A percentile compares a stretch with the other conserved stretches of the same genome.
These are phyloP conservation scores for Aspergillus caelatus DNA, from an alignment of 2,329 filamentous ascomycete species.

Conservation along the genomic window DNA sequence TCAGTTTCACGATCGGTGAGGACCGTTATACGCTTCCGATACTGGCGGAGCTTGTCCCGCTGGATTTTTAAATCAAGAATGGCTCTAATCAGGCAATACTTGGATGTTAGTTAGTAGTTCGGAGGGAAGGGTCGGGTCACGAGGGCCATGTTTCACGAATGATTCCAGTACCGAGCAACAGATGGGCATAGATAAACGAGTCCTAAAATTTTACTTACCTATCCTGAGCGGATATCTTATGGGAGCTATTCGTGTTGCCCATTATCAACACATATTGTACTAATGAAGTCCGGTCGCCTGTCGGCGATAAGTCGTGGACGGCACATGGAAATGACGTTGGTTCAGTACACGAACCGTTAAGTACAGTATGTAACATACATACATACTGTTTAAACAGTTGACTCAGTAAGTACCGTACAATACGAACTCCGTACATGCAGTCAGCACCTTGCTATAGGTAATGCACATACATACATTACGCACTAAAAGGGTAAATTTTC, in stretches of 20 bases:
- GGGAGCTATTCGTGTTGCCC: slow-evolving; percentile 66
- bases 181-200: not conserved
- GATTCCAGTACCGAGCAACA: not conserved
- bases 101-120: slow-evolving; percentile 8
- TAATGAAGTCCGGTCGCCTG: not conserved
- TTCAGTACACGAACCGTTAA: not conserved
- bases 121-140: not conserved
- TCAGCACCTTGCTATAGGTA: not conserved
- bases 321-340: not conserved
- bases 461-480: not conserved
- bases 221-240: slow-evolving; percentile 78
- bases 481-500: not conserved
- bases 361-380: no score
- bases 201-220: slow-evolving; percentile 60
- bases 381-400: not conserved
- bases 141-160: not conserved
- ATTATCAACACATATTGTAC: slow-evolving; percentile 49
- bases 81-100: slow-evolving; percentile 60
- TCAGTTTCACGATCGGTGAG: slow-evolving; percentile 86
- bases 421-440: not conserved
- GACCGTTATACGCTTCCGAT: slow-evolving; percentile 84
- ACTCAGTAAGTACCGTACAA: not conserved
- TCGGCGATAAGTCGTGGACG: not conserved
- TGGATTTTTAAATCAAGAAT: slow-evolving; percentile 98
- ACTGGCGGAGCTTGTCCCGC: slow-evolving; percentile 95